These are phyloP conservation scores for Schizochytrium sp. DNA, from an alignment of 108 stramenopile species.

Conservation along the genomic window DNA sequence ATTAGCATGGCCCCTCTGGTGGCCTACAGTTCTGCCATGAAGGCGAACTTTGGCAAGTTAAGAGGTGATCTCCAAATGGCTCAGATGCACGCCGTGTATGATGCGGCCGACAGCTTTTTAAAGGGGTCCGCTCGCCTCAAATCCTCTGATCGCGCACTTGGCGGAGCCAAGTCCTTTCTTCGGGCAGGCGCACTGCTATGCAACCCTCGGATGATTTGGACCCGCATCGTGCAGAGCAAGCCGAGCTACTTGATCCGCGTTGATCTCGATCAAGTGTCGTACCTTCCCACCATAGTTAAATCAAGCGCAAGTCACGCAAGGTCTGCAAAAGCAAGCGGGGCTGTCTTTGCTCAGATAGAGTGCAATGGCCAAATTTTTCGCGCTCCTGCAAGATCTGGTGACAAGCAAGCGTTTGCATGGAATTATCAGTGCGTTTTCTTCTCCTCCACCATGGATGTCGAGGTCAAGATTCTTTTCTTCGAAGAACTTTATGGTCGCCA, in stretches of 20 bases:
- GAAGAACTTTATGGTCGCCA: not conserved
- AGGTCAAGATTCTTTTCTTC: not conserved
- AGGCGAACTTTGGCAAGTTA: not conserved
- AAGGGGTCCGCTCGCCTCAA: not conserved
- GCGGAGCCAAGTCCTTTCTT: not conserved
- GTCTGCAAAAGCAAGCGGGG: not conserved
- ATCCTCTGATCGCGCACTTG: not conserved
- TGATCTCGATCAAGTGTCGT: not conserved
- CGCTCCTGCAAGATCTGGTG: not conserved
- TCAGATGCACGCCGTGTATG: not conserved
- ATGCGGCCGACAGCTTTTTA: not conserved
- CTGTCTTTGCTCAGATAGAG: not conserved
- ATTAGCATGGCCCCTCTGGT: not conserved
- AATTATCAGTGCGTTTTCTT: not conserved
- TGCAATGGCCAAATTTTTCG: not conserved
- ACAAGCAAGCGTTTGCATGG: not conserved
- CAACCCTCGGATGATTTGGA: not conserved
- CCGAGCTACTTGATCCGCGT: not conserved
- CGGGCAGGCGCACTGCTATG: not conserved
- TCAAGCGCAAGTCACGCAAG: not conserved
- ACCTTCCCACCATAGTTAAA: not conserved
- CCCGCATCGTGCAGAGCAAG: not conserved
- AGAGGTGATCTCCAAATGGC: not conserved
- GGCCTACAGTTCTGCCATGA: not conserved
- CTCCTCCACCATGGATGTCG: not conserved